Evolutionary conservation across 2,329 filamentous ascomycete genomes (phyloP), one percentile per base, ranked within the genome.

Genomic region (Exophiala spinifera): DNA sequence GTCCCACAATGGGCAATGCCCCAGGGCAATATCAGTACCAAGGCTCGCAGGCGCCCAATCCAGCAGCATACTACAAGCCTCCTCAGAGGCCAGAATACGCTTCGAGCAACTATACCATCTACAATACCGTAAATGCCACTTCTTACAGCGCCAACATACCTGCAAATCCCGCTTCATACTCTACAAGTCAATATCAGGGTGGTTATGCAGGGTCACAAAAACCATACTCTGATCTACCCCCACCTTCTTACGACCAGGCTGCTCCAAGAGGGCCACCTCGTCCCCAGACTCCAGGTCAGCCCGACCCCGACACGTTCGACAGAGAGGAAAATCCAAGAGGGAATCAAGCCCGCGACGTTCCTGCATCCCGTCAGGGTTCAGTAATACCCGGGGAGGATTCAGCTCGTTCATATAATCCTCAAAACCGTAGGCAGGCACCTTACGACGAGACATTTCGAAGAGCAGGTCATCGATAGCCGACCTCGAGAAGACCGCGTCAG

Each of bases 291-390:
- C 56, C 57, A 33, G 43, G 25, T 7, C 53, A 59, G 8, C 57
- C 57, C 17, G 57, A 51, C 17, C 57, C 57, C 3, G 57, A 59
- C 20, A 53, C 45, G 10, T 56, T 59, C 28, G 57, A 59, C 39
- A 25, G 40, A 11, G 53, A 53, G 3, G 37, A 51, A 5, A 48
- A 51, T 33, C 42, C 50, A 14, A 15, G n/a, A 20, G 56, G 28
- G 28, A 10, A 15, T 23, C 46, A 28, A 13, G 11, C 14, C 10
- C 34, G 34, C 28, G 42, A 53, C 7, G 15, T 33, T 4, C 39
- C 31, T n/a, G 33, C 45, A n/a, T 46, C 46, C 15, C 53, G 54
- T 17, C 49, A 52, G 33, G 43, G 48, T 14, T 53, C 48, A 13
- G 33, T 45, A 6, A 25, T 44, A 19, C 46, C 49, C 7, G 46